phyloP scores from a whole-genome alignment of 2,329 filamentous ascomycete species.

The Fusarium foetens region DNA sequence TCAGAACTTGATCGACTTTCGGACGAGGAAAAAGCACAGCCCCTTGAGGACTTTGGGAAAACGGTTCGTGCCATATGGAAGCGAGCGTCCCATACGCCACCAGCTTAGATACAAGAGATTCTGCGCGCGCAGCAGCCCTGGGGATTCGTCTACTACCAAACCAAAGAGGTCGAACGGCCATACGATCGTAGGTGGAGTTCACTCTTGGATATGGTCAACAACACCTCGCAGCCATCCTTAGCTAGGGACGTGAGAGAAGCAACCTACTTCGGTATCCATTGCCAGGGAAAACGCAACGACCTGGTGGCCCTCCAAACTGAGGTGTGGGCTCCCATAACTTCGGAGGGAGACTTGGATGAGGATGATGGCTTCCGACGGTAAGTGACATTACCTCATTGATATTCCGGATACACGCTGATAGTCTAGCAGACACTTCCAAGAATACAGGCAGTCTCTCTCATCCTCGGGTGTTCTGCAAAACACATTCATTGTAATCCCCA shows the following conservation, averaged over 20 bases:
- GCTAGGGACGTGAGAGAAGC: neutral
- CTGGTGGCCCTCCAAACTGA: neutral
- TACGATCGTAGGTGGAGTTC: neutral
- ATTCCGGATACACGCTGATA: fast-evolving
- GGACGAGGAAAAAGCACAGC: neutral
- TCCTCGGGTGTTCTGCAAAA: neutral
- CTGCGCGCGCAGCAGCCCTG: neutral
- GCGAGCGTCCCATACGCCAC: neutral
- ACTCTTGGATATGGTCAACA: neutral
- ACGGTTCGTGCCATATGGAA: neutral
- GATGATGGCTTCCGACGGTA: neutral
- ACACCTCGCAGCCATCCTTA: neutral
- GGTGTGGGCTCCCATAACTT: fast-evolving
- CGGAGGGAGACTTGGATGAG: fast-evolving
- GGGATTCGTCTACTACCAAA: neutral
- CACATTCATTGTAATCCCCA: neutral
- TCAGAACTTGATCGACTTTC: neutral
- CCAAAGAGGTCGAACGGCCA: neutral
- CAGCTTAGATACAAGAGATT: neutral
- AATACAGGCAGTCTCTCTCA: neutral
- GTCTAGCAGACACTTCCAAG: neutral
- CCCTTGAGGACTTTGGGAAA: neutral
- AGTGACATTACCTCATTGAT: neutral
- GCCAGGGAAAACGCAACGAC: neutral
- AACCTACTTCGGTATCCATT: neutral